Conservation (phyloP, 768 basidiomycete genomes). For the Pholiota conissans region DNA sequence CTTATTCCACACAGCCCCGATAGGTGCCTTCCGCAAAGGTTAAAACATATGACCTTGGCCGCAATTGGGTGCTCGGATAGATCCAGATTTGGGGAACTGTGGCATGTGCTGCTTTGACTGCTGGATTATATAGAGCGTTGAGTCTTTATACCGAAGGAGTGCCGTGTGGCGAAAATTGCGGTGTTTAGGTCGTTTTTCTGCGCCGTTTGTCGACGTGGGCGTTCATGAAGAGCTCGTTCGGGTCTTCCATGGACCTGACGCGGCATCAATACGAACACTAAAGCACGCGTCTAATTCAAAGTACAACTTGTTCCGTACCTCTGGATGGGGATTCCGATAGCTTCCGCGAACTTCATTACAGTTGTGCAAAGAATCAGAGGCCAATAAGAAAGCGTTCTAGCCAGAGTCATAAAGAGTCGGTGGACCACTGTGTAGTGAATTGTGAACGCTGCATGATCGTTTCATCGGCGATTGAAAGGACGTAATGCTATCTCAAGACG, state of each 20-base stretch:
- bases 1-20: background rate
- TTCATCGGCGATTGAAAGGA: slow-evolving; percentile 10
- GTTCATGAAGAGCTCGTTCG: background rate
- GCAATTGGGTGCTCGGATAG: slow-evolving; percentile 10
- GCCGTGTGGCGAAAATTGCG: background rate
- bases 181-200: slow-evolving; percentile 4
- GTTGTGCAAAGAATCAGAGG: background rate
- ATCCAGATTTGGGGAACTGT: slow-evolving; percentile 12
- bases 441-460: too few relatives aligned
- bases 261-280: background rate
- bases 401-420: background rate
- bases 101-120: background rate
- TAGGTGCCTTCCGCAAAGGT: background rate
- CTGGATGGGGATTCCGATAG: too few relatives aligned
- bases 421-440: background rate
- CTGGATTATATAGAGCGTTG: too few relatives aligned
- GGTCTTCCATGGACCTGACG: background rate
- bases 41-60: slow-evolving; percentile 2
- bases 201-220: background rate
- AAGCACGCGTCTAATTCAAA: background rate
- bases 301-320: too few relatives aligned
- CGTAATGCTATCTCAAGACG: background rate
- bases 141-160: background rate
- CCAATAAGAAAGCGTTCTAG: background rate
- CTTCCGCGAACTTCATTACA: background rate